Evolutionary conservation across 257 asterid genomes (phyloP).

Genomic region (Ocimum tenuiflorum): DNA sequence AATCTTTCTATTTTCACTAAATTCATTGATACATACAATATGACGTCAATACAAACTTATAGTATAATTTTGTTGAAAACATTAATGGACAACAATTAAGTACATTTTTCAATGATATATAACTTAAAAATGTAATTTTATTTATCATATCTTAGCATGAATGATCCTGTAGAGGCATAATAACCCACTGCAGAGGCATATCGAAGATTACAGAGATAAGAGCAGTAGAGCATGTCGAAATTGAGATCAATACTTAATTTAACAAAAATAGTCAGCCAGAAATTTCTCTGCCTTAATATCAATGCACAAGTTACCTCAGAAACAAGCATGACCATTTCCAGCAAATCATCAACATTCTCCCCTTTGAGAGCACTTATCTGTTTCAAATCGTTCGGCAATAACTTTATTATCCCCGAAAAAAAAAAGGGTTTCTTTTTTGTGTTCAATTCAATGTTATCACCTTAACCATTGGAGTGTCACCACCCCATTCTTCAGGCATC

Average conservation of each 20-base stretch:
- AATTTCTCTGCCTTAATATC: not conserved
- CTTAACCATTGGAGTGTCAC: slow-evolving; percentile 88
- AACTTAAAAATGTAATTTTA: too few relatives aligned
- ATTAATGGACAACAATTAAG: too few relatives aligned
- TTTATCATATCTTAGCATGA: too few relatives aligned
- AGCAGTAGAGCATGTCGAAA: slow-evolving; percentile 12
- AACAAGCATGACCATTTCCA: slow-evolving; percentile 93
- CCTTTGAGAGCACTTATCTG: slow-evolving; percentile 99
- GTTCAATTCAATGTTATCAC: slow-evolving; percentile 25
- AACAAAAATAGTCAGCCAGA: slow-evolving; percentile 9
- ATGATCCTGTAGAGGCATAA: too few relatives aligned
- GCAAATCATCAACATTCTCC: slow-evolving; percentile 85
- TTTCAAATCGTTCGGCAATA: slow-evolving; percentile 17
- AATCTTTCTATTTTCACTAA: too few relatives aligned
- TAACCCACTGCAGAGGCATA: too few relatives aligned
- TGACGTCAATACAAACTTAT: too few relatives aligned
- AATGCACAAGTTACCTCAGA: slow-evolving; percentile 66
- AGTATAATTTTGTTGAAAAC: too few relatives aligned
- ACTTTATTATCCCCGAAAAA: slow-evolving; percentile 25
- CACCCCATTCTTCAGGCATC: slow-evolving; percentile 99
- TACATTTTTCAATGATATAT: too few relatives aligned
- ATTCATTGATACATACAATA: too few relatives aligned
- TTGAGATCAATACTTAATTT: not conserved
- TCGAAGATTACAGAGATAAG: too few relatives aligned
- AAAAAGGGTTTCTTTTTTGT: not conserved